Evolutionary conservation across 2,329 filamentous ascomycete genomes (phyloP).

Genomic region (Hymenotorrendiella dingleyae): DNA sequence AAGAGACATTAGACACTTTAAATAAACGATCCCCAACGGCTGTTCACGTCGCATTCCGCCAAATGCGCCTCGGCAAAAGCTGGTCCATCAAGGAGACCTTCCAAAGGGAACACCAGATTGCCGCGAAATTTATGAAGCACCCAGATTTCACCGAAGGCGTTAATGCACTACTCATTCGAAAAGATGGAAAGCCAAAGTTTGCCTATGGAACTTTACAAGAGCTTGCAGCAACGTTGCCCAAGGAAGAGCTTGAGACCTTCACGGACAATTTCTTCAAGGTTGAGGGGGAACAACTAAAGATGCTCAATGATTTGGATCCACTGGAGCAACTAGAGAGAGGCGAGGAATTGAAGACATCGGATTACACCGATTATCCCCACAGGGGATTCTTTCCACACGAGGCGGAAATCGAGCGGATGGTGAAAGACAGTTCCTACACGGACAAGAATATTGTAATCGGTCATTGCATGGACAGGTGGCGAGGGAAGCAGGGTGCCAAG

Average conservation of each 20-base stretch:
- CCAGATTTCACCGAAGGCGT: slow-evolving; percentile 91
- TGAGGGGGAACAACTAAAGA: slow-evolving; percentile 42
- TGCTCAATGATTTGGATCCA: slow-evolving; percentile 59
- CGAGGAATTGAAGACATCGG: no score
- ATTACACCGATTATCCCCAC: slow-evolving; percentile 72
- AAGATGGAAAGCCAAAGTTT: slow-evolving; percentile 56
- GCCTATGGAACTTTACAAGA: slow-evolving; percentile 65
- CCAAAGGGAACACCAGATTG: slow-evolving; percentile 77
- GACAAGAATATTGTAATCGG: slow-evolving; percentile 55
- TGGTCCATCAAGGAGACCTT: slow-evolving; percentile 88
- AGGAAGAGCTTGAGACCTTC: no score
- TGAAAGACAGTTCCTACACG: slow-evolving; percentile 37
- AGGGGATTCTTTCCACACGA: slow-evolving; percentile 67
- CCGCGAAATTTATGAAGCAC: slow-evolving; percentile 81
- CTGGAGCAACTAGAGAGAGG: no score
- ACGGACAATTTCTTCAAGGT: slow-evolving; percentile 63
- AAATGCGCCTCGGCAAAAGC: slow-evolving; percentile 67
- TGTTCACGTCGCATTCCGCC: slow-evolving; percentile 75
- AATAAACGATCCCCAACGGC: slow-evolving; percentile 76
- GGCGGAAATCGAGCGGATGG: slow-evolving; percentile 44
- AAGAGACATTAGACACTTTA: slow-evolving; percentile 69
- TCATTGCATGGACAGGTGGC: slow-evolving; percentile 53
- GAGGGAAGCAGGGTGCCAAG: slow-evolving; percentile 62
- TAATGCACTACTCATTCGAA: slow-evolving; percentile 69
- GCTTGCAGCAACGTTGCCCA: no score